Percentiles rank a stretch among this genome's conserved stretches.
Evolutionary conservation across 495 filamentous ascomycete species (phyloP).

Genomic region (Xeromyces bisporus): DNA sequence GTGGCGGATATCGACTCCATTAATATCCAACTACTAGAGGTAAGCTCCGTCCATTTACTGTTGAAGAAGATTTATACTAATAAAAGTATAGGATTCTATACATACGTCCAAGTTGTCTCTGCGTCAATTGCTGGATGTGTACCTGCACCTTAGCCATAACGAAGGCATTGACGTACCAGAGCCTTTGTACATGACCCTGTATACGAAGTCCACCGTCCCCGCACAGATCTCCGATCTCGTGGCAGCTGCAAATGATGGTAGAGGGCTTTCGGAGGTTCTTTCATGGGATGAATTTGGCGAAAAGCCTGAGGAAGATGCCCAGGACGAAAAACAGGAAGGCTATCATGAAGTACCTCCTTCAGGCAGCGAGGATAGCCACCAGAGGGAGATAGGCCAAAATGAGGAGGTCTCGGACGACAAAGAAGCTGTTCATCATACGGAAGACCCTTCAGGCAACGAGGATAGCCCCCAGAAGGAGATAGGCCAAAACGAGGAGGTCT

Average conservation of each 20-base stretch:
- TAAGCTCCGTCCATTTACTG: slow-evolving; percentile 18
- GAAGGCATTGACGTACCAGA: slow-evolving; percentile 38
- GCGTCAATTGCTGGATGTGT: slow-evolving; percentile 38
- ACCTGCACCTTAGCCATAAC: slow-evolving; percentile 39
- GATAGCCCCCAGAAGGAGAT: slow-evolving; percentile 4
- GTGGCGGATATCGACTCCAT: slow-evolving; percentile 49
- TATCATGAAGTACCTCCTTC: neutral
- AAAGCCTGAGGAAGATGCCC: slow-evolving; percentile 8
- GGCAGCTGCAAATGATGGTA: slow-evolving; percentile 36
- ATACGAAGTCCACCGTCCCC: slow-evolving; percentile 20
- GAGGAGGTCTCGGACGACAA: neutral
- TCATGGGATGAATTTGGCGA: slow-evolving; percentile 22
- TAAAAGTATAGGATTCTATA: slow-evolving; percentile 24
- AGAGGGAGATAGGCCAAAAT: neutral
- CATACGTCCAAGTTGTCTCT: slow-evolving; percentile 30
- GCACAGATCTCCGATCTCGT: slow-evolving; percentile 34
- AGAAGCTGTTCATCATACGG: slow-evolving; percentile 1
- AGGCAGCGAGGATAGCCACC: slow-evolving; percentile 1
- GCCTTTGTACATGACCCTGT: slow-evolving; percentile 39
- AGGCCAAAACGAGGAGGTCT: slow-evolving; percentile 1
- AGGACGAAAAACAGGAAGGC: slow-evolving; percentile 3
- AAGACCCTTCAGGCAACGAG: slow-evolving; percentile 2
- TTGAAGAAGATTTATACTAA: slow-evolving; percentile 13
- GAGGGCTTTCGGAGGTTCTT: slow-evolving; percentile 38
- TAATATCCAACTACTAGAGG: slow-evolving; percentile 56